phyloP scores from a whole-genome alignment of 2,329 filamentous ascomycete genomes.

The Aspergillus pseudoglaucus region DNA sequence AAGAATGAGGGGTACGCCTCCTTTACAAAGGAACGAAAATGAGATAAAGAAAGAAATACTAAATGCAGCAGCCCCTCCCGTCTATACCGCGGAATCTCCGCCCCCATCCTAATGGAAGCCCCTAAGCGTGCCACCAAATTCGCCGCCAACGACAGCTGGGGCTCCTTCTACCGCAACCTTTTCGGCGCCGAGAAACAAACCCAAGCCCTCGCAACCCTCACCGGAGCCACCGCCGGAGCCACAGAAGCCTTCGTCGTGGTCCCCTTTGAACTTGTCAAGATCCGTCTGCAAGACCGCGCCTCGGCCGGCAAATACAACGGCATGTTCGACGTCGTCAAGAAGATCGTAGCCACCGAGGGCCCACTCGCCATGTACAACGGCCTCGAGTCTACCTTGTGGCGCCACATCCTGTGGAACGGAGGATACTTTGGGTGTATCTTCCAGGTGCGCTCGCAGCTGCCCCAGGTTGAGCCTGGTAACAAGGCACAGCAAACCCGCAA shows the following conservation, averaged over 20 bases:
- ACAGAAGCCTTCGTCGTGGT: constrained; percentile 97
- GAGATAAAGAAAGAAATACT: background rate
- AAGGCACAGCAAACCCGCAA: constrained; percentile 78
- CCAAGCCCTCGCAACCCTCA: constrained; percentile 84
- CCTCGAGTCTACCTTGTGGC: constrained; percentile 93
- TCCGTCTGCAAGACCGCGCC: constrained; percentile 90
- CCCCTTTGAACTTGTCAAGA: constrained; percentile 97
- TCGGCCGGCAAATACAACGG: constrained; percentile 67
- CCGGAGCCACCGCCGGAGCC: constrained; percentile 87
- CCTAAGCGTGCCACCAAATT: constrained; percentile 97
- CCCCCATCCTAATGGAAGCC: constrained; percentile 96
- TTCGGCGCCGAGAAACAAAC: constrained; percentile 86
- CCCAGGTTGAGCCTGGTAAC: constrained; percentile 60
- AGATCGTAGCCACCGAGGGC: constrained; percentile 77
- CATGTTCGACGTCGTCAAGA: constrained; percentile 47
- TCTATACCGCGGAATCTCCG: constrained; percentile 90
- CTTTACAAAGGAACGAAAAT: background rate
- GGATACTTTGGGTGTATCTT: constrained; percentile 99
- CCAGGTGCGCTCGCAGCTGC: constrained; percentile 82
- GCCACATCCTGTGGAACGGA: constrained; percentile 88
- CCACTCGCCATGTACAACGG: constrained; percentile 89
- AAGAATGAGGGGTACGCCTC: constrained; percentile 82
- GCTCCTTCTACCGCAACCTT: constrained; percentile 79
- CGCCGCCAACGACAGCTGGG: constrained; percentile 98
- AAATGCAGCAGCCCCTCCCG: constrained; percentile 62